Percentiles rank a stretch among this genome's conserved stretches.
These are phyloP conservation scores for Wallacemonas sp. DNA, from an alignment of 208 protist species.

Conservation along the genomic window DNA sequence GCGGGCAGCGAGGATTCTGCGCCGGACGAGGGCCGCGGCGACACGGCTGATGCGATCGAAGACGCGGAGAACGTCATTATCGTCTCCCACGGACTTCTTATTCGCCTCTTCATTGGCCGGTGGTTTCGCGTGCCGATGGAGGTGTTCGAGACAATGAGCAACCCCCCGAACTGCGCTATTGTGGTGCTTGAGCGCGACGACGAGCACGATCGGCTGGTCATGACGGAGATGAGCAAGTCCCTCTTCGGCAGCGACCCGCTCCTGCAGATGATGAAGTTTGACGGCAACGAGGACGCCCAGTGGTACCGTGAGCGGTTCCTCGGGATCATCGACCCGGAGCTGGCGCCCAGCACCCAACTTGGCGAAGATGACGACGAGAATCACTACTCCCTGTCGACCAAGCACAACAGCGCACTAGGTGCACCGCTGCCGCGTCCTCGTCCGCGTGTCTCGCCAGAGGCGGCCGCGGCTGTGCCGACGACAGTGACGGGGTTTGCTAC, in stretches of 20 bases:
- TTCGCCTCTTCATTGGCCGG: slow-evolving; percentile 81
- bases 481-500: neutral
- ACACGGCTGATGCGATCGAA: neutral
- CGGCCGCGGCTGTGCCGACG: neutral
- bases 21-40: slow-evolving; percentile 15
- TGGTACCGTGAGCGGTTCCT: slow-evolving; percentile 68
- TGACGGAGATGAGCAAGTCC: slow-evolving; percentile 79
- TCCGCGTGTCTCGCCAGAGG: neutral
- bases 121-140: slow-evolving; percentile 86
- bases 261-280: slow-evolving; percentile 83
- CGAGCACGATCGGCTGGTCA: slow-evolving; percentile 51
- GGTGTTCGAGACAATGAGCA: slow-evolving; percentile 86
- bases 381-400: slow-evolving; percentile 41
- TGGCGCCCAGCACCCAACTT: slow-evolving; percentile 1
- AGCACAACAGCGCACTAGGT: slow-evolving; percentile 36
- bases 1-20: no score
- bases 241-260: slow-evolving; percentile 84
- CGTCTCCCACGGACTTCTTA: slow-evolving; percentile 83
- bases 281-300: slow-evolving; percentile 55
- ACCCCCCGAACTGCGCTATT: slow-evolving; percentile 89
- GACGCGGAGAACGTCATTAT: slow-evolving; percentile 87
- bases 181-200: slow-evolving; percentile 76
- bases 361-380: slow-evolving; percentile 60
- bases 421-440: slow-evolving; percentile 21
- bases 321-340: slow-evolving; percentile 36